Evolutionary conservation across 305 asterid genomes (phyloP).

Genomic region (Fraxinus paxiana): DNA sequence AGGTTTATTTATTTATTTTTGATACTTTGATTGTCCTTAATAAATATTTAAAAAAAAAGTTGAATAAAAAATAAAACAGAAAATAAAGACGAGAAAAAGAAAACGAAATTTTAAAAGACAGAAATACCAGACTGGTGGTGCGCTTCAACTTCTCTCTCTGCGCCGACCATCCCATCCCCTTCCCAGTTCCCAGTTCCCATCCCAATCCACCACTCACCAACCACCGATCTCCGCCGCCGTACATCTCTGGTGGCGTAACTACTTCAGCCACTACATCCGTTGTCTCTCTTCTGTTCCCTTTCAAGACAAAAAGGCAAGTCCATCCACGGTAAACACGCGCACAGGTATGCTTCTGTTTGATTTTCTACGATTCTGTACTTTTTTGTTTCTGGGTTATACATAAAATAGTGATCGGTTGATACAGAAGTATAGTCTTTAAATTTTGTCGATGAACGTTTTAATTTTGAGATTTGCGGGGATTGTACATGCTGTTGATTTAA

Average conservation of each 20-base stretch:
- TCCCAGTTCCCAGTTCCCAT: constrained; percentile 22
- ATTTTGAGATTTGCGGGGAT: constrained; percentile 14
- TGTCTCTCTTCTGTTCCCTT: constrained; percentile 5
- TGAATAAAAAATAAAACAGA: background rate
- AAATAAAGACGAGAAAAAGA: background rate
- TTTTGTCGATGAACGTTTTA: constrained; percentile 1
- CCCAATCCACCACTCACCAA: constrained; percentile 28
- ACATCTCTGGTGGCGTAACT: constrained; percentile 20
- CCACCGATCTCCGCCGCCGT: constrained; percentile 30
- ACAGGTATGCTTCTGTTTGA: background rate
- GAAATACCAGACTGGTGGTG: constrained; percentile 28
- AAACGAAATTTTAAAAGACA: constrained; percentile 22
- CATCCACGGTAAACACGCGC: constrained; percentile 4
- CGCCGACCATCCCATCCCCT: constrained; percentile 6
- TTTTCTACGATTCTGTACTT: constrained; percentile 9
- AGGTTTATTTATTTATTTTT: too few relatives aligned
- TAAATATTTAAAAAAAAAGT: background rate
- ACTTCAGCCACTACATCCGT: constrained; percentile 24
- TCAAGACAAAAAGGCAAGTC: constrained; percentile 27
- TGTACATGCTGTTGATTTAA: constrained; percentile 9
- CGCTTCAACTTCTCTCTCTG: constrained; percentile 26
- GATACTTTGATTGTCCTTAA: too few relatives aligned
- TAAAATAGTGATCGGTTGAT: constrained; percentile 28
- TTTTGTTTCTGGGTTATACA: constrained; percentile 18
- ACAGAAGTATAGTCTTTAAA: constrained; percentile 14